These are phyloP conservation scores for Vigna hirtella DNA, from an alignment of 306 rosid genomes.

Conservation along the genomic window DNA sequence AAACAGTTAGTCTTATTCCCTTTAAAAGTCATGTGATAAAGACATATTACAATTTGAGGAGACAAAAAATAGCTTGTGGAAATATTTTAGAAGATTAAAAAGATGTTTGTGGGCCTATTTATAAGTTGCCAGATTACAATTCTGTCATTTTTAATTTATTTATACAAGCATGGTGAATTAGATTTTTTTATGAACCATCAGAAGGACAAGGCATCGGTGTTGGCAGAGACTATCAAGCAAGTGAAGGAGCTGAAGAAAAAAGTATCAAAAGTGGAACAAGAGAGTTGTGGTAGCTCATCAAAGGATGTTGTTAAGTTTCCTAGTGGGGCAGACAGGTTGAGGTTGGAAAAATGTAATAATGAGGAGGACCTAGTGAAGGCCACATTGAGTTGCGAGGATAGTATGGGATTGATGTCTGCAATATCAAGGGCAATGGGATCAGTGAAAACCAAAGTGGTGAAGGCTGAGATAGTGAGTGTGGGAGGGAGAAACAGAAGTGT, in stretches of 20 bases:
- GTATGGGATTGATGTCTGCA: conserved; percentile 58
- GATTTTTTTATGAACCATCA: conserved; percentile 35
- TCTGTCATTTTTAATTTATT: neutral
- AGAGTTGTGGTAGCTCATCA: conserved; percentile 1
- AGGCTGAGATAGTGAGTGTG: conserved; percentile 68
- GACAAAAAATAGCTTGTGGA: neutral
- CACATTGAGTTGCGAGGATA: conserved; percentile 68
- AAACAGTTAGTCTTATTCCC: neutral
- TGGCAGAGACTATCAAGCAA: conserved; percentile 61
- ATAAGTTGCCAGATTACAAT: neutral
- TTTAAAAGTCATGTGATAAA: neutral
- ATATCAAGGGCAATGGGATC: conserved; percentile 54
- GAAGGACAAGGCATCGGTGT: conserved; percentile 79
- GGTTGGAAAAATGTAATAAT: conserved; percentile 50
- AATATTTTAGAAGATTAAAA: neutral
- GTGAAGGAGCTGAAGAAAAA: conserved; percentile 63
- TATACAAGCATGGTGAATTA: conserved; percentile 11
- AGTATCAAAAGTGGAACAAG: conserved; percentile 54
- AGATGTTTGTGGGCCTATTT: too few species aligned
- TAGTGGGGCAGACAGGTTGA: conserved; percentile 51
- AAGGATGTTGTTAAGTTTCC: conserved; percentile 57
- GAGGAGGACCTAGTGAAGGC: conserved; percentile 57
- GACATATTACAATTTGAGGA: neutral
- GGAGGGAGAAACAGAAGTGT: conserved; percentile 66
- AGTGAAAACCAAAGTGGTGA: conserved; percentile 58